phyloP scores from a whole-genome alignment of 306 rosid species.

The Inga laurina region DNA sequence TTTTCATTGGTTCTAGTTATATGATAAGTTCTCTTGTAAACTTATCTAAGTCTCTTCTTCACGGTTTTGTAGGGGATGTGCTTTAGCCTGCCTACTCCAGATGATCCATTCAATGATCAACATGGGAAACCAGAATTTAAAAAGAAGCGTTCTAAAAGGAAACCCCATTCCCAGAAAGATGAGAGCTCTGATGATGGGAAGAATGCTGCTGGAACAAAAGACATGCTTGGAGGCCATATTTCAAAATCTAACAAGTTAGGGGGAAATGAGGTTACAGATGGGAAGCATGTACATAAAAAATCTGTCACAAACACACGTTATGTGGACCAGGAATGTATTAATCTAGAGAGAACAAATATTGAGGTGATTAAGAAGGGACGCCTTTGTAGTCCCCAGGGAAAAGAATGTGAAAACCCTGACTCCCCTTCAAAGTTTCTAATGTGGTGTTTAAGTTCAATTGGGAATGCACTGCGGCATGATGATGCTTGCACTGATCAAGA shows the following conservation, averaged over 20 bases:
- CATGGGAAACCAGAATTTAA: constrained; percentile 51
- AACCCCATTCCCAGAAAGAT: constrained; percentile 29
- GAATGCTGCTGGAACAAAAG: constrained; percentile 31
- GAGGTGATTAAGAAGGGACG: constrained; percentile 35
- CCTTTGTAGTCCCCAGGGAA: constrained; percentile 17
- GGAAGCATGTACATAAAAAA: constrained; percentile 29
- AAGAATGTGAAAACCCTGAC: constrained; percentile 41
- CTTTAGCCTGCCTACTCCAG: constrained; percentile 81
- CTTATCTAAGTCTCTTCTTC: background rate
- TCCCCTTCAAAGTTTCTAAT: constrained; percentile 79
- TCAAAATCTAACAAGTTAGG: constrained; percentile 15
- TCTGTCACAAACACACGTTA: constrained; percentile 21
- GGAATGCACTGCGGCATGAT: constrained; percentile 59
- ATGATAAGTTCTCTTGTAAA: no score
- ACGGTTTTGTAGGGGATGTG: constrained; percentile 81
- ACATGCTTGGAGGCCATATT: constrained; percentile 23
- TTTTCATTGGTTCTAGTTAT: background rate
- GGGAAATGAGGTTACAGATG: constrained; percentile 14
- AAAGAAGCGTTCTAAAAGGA: constrained; percentile 35
- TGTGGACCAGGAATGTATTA: constrained; percentile 23
- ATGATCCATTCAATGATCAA: constrained; percentile 87
- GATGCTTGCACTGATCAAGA: constrained; percentile 53
- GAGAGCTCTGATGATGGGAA: constrained; percentile 43
- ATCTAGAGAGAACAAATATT: constrained; percentile 27
- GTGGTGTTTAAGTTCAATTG: constrained; percentile 79